These are phyloP conservation scores for Cordia subcordata DNA, from an alignment of 257 asterid species.

Conservation along the genomic window DNA sequence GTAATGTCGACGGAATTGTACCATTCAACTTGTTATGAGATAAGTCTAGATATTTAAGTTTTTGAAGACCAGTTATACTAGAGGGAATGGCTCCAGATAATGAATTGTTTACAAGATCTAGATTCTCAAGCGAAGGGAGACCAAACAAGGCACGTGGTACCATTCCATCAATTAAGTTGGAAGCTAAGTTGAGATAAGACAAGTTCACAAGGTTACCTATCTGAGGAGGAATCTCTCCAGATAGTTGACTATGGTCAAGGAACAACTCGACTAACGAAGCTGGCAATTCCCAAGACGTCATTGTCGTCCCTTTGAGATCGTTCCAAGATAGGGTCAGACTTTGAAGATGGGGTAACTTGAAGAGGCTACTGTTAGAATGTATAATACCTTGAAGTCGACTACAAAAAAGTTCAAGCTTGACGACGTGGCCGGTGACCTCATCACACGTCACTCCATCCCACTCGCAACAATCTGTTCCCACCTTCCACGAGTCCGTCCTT, in stretches of 20 bases:
- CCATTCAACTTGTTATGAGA: not conserved
- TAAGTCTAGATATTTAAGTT: not conserved
- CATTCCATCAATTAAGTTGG: not conserved
- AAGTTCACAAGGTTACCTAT: not conserved
- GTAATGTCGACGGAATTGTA: not conserved
- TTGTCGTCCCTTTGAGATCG: not conserved
- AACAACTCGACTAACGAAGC: not conserved
- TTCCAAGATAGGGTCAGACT: not conserved
- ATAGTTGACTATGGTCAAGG: not conserved
- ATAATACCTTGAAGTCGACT: not conserved
- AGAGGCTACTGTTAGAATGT: not conserved
- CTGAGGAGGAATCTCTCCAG: not conserved
- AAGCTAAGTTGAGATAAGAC: not conserved
- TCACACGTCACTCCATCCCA: slow-evolving; percentile 11
- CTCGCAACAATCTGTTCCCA: not conserved
- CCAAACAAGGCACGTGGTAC: too few species aligned
- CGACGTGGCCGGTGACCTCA: slow-evolving; percentile 3
- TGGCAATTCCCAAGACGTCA: not conserved
- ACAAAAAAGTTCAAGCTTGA: slow-evolving; percentile 3
- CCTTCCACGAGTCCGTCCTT: slow-evolving; percentile 1
- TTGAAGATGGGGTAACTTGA: not conserved
- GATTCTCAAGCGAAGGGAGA: too few species aligned
- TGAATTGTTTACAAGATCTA: not conserved
- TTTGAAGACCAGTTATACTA: not conserved
- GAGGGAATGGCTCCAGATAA: not conserved